Evolutionary conservation across 2,329 filamentous ascomycete genomes (phyloP), one percentile per base, ranked within the genome.

Genomic region (Meredithiella fracta): DNA sequence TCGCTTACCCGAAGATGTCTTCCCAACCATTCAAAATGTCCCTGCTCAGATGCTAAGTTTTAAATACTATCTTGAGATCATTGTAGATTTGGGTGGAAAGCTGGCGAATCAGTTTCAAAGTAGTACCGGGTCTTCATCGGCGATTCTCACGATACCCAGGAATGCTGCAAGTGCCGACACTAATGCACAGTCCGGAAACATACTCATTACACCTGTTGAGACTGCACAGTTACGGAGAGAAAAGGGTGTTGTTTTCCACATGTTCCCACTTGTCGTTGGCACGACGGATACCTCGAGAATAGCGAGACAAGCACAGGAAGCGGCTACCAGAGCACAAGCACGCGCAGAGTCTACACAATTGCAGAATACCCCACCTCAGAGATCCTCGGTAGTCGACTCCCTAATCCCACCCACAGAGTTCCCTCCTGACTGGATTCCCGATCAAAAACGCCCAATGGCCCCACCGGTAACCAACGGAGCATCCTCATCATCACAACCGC

Each of bases 1-100:
- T 15, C 82, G 87, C 62, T 79, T 97, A 2, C 92, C 92, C 0
- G 88, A 94, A 60, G 87, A 95, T 64, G 82, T 82, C 0, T 97
- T 97, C 62, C 91, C 92, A 0, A 95, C 90, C 1, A 97, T 97
- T 60, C 82, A 81, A 26, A 83, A 83, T 55, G 88, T 96, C 0
- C 92, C 92, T 0, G 89, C 91, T 2, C 83, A 86, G 34, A 92
- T 97, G 82, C 92, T 98, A 61, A 89, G 83, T 62, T 97, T 98
- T 72, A 87, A 84, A 62, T 97, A 98, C 65, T 86, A 90, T 62
- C 77, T 96, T 20, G 92, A 98, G 67, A 86, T 96, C 1, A 83
- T 97, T 26, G 80, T 96, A 22, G 92, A 98, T 65, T 75, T 97
- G 0, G 90, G 92, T 50, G 91, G 91, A 38, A 92, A 88, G 65